Conservation (phyloP, 1,284 basidiomycete species). For the Sporisorium graminicola region DNA sequence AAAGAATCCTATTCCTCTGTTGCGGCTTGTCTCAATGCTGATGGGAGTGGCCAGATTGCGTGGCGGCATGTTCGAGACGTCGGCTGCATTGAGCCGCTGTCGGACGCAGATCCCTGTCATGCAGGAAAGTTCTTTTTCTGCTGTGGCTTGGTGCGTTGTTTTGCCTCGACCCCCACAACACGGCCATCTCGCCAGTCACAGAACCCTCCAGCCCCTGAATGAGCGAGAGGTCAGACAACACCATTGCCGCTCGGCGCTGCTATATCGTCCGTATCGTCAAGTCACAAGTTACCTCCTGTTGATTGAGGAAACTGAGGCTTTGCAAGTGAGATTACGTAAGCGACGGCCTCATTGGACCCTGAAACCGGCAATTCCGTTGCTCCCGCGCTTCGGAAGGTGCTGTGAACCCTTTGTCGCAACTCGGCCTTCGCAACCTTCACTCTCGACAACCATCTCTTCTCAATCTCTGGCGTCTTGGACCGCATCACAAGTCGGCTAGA, state of each 20-base stretch:
- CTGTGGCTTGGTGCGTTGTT: slow-evolving; percentile 1
- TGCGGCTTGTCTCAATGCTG: neutral
- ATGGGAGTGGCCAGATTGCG: neutral
- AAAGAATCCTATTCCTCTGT: too few species aligned
- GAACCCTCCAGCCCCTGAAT: neutral
- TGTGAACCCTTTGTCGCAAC: slow-evolving; percentile 1
- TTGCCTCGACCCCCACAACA: neutral
- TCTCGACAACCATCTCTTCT: neutral
- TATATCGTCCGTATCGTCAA: too few species aligned
- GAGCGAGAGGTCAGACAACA: neutral
- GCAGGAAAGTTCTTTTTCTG: slow-evolving; percentile 1
- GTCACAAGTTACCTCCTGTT: neutral
- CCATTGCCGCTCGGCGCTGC: neutral
- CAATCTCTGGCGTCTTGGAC: neutral
- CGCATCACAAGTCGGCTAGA: neutral
- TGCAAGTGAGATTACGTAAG: neutral
- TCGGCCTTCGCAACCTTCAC: neutral
- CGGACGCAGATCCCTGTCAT: slow-evolving; percentile 5
- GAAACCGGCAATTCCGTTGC: neutral
- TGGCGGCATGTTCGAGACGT: neutral
- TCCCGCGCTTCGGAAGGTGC: slow-evolving; percentile 3
- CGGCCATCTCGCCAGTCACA: neutral
- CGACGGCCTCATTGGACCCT: neutral
- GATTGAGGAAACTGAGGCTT: neutral
- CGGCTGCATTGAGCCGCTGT: neutral